Conservation (phyloP, 225 moss, liverwort and hornwort species). For the Antitrichia curtipendula region DNA sequence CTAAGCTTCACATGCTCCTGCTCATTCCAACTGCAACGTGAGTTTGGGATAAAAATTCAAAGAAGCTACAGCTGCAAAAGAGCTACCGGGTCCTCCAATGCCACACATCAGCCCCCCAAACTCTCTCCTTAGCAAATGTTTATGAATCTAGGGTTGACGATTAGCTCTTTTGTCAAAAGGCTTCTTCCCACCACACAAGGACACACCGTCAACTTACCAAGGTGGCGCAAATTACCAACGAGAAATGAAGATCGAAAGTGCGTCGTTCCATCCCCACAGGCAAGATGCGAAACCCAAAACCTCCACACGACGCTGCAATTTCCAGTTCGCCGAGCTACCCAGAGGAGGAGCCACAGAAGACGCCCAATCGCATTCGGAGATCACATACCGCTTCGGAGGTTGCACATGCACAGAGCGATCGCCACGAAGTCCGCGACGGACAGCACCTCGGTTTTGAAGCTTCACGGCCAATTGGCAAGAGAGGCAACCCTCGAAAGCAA, state of each 20-base stretch:
- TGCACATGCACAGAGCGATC: not conserved
- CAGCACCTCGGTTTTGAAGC: not conserved
- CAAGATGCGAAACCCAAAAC: not conserved
- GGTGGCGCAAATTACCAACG: not conserved
- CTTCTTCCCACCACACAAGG: not conserved
- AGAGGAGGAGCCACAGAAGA: not conserved
- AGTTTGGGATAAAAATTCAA: not conserved
- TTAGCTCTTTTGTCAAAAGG: not conserved
- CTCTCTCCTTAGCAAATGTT: not conserved
- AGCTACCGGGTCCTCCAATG: not conserved
- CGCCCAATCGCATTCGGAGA: not conserved
- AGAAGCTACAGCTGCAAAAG: not conserved
- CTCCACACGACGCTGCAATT: not conserved
- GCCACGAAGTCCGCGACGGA: not conserved
- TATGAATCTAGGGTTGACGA: not conserved
- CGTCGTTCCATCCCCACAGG: not conserved
- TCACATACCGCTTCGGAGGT: not conserved
- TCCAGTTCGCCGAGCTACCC: not conserved
- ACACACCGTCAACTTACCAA: not conserved
- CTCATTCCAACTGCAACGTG: not conserved
- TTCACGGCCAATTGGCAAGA: not conserved
- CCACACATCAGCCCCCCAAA: not conserved
- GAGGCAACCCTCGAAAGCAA: not conserved
- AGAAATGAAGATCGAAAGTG: not conserved
- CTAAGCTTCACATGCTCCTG: not conserved